Evolutionary conservation across 176 grass and related monocot genomes (phyloP).

Genomic region (Carex scoparia): DNA sequence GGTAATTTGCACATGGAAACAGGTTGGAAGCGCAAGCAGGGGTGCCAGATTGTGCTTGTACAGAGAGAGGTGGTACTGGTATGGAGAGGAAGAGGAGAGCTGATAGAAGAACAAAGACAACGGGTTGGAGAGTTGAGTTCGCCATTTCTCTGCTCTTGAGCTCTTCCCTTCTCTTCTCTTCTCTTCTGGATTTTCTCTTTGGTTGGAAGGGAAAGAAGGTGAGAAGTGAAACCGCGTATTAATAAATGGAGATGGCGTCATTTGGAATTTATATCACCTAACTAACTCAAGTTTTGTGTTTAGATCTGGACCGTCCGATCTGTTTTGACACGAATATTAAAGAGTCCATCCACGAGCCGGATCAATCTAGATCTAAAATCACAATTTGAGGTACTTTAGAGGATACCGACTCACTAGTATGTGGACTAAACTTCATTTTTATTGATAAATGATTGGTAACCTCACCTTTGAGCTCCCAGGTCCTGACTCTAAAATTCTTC

Average conservation of each 20-base stretch:
- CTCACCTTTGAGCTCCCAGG: neutral
- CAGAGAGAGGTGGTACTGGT: neutral
- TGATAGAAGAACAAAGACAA: neutral
- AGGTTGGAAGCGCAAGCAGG: neutral
- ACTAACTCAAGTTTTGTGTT: no score
- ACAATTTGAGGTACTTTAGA: no score
- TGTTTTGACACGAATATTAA: no score
- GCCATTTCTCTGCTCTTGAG: neutral
- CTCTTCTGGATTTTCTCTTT: no score
- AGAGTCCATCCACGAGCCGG: no score
- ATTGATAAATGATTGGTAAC: neutral
- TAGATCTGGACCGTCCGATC: no score
- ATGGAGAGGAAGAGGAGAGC: slow-evolving; percentile 5
- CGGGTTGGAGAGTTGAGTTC: neutral
- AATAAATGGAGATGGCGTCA: neutral
- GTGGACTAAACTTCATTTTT: no score
- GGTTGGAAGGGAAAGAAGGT: neutral
- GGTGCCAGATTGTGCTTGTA: neutral
- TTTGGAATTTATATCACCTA: neutral
- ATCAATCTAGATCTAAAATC: no score
- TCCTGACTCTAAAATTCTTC: neutral
- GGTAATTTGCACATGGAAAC: neutral
- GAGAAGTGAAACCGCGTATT: neutral
- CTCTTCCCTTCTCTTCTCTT: neutral
- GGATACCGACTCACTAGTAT: no score